phyloP scores from a whole-genome alignment of 2,329 filamentous ascomycete genomes.

The Drechslera avenae region DNA sequence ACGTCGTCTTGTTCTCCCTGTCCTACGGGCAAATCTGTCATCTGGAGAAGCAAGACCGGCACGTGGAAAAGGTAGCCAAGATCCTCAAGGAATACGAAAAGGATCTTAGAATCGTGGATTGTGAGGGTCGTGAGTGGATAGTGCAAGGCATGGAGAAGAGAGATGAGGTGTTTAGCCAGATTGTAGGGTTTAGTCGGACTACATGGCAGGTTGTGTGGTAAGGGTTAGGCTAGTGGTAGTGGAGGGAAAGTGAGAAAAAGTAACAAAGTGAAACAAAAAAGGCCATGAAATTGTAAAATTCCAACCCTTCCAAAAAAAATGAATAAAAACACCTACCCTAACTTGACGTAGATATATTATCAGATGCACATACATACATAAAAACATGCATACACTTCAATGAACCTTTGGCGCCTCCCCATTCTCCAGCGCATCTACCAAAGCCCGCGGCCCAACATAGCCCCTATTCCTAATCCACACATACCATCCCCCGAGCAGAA shows the following conservation, averaged over 20 bases:
- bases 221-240: too few relatives aligned
- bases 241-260: too few relatives aligned
- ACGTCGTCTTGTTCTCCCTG: constrained; percentile 19
- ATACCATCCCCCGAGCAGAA: constrained; percentile 56
- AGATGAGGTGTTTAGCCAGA: constrained; percentile 40
- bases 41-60: constrained; percentile 34
- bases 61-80: constrained; percentile 25
- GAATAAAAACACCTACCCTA: too few relatives aligned
- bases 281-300: too few relatives aligned
- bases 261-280: too few relatives aligned
- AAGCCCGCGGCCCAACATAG: constrained; percentile 46
- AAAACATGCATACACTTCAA: too few relatives aligned
- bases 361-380: too few relatives aligned
- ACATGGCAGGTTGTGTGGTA: constrained; percentile 42
- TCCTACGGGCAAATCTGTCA: constrained; percentile 23
- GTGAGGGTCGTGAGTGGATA: constrained; percentile 15
- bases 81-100: constrained; percentile 21
- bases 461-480: constrained; percentile 46
- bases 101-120: constrained; percentile 27
- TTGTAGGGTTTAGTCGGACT: constrained; percentile 36
- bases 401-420: constrained; percentile 7
- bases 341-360: too few relatives aligned
- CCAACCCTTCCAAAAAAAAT: too few relatives aligned
- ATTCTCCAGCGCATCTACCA: constrained; percentile 25
- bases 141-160: constrained; percentile 30